These are phyloP conservation scores for Penicillium pulvis DNA, from an alignment of 495 filamentous ascomycete species.

Conservation along the genomic window DNA sequence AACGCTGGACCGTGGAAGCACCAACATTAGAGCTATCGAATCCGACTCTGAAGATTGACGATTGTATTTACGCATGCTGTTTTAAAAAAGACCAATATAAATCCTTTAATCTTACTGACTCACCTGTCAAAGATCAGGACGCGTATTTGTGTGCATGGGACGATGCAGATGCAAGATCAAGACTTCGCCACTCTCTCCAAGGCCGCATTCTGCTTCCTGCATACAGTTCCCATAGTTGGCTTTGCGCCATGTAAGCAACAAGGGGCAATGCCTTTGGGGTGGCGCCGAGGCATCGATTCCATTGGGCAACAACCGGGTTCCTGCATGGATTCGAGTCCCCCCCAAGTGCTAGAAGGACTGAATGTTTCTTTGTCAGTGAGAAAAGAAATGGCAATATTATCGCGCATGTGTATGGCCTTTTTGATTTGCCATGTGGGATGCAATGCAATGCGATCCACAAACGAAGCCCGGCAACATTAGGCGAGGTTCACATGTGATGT, in stretches of 20 bases:
- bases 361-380: background rate
- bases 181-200: background rate
- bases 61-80: background rate
- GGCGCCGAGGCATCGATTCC: background rate
- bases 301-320: conserved; percentile 5
- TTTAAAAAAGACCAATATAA: background rate
- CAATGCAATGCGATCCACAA: conserved; percentile 1
- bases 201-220: background rate
- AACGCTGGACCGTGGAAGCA: background rate
- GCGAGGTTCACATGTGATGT: background rate
- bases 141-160: background rate
- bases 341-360: background rate
- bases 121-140: background rate
- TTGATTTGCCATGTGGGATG: background rate
- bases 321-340: background rate
- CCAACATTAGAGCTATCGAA: background rate
- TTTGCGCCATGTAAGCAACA: background rate
- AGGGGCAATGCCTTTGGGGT: background rate
- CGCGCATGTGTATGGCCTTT: background rate
- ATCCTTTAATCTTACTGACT: background rate
- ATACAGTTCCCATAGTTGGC: background rate
- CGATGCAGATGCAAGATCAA: background rate
- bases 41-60: background rate
- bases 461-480: conserved; percentile 1
- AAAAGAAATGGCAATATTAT: background rate